A percentile compares a stretch with the other conserved stretches of the same genome.
Evolutionary conservation across 2,329 filamentous ascomycete genomes (phyloP).

Genomic region (Botryotinia calthae): DNA sequence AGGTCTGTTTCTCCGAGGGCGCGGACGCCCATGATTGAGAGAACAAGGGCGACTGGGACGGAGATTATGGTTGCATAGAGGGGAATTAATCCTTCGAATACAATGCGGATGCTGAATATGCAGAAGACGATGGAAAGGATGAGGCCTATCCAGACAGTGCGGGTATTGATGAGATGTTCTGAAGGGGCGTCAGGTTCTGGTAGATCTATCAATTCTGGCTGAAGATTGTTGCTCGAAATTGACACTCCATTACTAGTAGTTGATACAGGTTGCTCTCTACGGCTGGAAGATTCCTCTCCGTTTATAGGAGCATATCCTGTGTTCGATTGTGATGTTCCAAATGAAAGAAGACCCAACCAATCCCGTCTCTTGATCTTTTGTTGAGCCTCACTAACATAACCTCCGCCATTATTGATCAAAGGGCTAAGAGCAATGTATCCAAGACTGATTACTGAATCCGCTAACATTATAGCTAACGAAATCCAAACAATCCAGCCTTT

Average conservation of each 20-base stretch:
- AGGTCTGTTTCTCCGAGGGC: conserved; percentile 81
- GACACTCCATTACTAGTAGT: conserved; percentile 21
- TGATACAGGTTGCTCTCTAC: conserved; percentile 24
- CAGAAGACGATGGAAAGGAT: conserved; percentile 75
- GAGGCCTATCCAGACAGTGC: conserved; percentile 71
- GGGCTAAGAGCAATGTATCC: conserved; percentile 72
- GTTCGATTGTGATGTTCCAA: conserved; percentile 24
- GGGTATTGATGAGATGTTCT: conserved; percentile 74
- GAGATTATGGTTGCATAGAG: conserved; percentile 72
- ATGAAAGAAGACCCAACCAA: conserved; percentile 35
- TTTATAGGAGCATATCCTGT: conserved; percentile 34
- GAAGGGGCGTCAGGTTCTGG: conserved; percentile 72
- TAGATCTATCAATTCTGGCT: conserved; percentile 29
- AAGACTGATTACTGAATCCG: conserved; percentile 85
- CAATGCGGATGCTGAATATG: conserved; percentile 73
- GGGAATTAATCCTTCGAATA: conserved; percentile 81
- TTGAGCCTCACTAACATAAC: conserved; percentile 40
- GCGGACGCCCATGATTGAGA: conserved; percentile 73
- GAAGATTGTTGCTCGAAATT: not conserved
- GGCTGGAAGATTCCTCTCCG: conserved; percentile 8
- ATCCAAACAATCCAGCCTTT: conserved; percentile 99
- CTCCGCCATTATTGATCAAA: conserved; percentile 47
- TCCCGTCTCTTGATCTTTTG: conserved; percentile 32
- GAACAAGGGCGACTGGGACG: conserved; percentile 77
- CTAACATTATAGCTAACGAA: conserved; percentile 93